Conservation (phyloP, 257 asterid species). For the Nicotiana sylvestris region DNA sequence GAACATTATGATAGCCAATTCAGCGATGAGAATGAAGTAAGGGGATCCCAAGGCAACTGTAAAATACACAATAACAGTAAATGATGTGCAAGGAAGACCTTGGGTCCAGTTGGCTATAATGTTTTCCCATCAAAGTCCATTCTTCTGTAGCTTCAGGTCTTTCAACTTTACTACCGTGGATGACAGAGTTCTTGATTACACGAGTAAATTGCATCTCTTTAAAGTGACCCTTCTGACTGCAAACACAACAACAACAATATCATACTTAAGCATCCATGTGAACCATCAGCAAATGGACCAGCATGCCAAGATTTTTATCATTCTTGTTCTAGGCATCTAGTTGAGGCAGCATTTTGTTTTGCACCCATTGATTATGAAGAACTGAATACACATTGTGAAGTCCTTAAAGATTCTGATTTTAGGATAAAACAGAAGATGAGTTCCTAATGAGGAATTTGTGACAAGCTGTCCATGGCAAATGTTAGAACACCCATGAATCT, state of each 20-base stretch:
- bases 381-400: background rate
- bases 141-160: conserved; percentile 64
- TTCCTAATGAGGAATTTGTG: background rate
- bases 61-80: conserved; percentile 9
- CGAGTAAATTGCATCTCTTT: conserved; percentile 80
- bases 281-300: background rate
- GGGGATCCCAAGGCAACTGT: background rate
- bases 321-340: background rate
- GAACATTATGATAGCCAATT: background rate
- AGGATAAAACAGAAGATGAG: background rate
- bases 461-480: background rate
- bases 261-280: background rate
- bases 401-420: background rate
- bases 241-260: conserved; percentile 13
- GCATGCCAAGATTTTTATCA: background rate
- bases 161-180: conserved; percentile 79
- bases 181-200: conserved; percentile 78
- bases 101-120: conserved; percentile 74
- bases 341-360: background rate
- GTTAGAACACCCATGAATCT: background rate
- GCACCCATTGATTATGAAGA: background rate
- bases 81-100: conserved; percentile 44
- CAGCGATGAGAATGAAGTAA: background rate
- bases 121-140: conserved; percentile 89
- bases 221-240: conserved; percentile 68